Base-by-base conservation (phyloP, 129 eudicot species). In the Pulicaria dysenterica region DNA sequence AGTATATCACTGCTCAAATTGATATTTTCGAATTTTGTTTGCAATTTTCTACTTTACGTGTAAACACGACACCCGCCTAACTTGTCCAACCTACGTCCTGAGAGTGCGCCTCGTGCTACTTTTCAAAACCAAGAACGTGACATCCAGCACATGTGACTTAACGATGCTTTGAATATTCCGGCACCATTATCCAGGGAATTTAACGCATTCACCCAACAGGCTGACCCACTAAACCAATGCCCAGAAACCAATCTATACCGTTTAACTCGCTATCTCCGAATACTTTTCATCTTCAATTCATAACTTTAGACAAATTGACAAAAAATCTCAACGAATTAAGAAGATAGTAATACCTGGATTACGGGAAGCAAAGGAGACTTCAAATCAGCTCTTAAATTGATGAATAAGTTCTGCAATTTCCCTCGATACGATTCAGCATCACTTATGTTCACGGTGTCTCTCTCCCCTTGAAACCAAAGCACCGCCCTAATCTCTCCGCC, bases 391-490 rank as follows among this genome's bases (percentile, higher is more conserved):
- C 89, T 70, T 11, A 85, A 10, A 64, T 81, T 72, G 4, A 36
- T 34, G 36, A 86, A 64, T 12, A 89, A 77, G 3, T 58, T 74
- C 46, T 44, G 37, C 72, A 85, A 78, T 64, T 79, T 83, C 14
- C 19, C 75, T 66, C 85, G 80, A n/a, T 88, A 82, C 38, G 71
- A 63, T 45, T 77, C 80, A 0, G 93, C 96, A 69, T 78, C 93
- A 4, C 48, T 76, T 48, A 15, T 54, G 17, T 45, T 62, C 46
- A 72, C 53, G 0, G 93, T 83, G 15, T 87, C 96, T 7, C 84
- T 79, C 77, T 90, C 96, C 6, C 96, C 96, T 70, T 90, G 96
- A 77, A 80, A 90, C 96, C 94, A 90, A 50, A 90, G 16, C 44
- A 90, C 40, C 3, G 78, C 94, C 34, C 75, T 69, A 59, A 90